These are phyloP conservation scores for Penicillium crustosum DNA, from an alignment of 2,329 filamentous ascomycete genomes.

Conservation along the genomic window DNA sequence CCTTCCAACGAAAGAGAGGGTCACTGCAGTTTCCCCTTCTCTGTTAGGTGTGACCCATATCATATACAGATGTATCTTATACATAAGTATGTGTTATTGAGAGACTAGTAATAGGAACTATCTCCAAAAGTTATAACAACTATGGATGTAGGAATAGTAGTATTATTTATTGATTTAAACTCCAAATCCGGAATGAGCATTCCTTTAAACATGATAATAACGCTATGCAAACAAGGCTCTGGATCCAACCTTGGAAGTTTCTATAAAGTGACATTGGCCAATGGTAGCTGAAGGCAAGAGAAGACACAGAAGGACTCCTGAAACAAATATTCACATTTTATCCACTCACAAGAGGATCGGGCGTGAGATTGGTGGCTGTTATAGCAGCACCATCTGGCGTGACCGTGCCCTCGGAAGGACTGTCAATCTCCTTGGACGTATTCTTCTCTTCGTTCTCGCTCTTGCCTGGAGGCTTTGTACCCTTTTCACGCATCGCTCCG, in stretches of 20 bases:
- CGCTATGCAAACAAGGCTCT: background rate
- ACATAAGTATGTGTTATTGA: too few relatives aligned
- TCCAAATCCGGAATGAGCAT: background rate
- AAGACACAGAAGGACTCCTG: background rate
- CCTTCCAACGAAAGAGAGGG: too few relatives aligned
- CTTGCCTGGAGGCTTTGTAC: conserved; percentile 51
- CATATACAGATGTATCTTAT: too few relatives aligned
- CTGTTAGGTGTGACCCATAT: too few relatives aligned
- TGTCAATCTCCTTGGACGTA: background rate
- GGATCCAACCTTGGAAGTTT: background rate
- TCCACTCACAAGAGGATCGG: conserved; percentile 34
- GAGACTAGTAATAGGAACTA: too few relatives aligned
- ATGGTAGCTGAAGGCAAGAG: background rate
- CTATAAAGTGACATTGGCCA: background rate
- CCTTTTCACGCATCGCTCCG: conserved; percentile 71
- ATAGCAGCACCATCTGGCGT: conserved; percentile 17
- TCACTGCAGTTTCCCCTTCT: too few relatives aligned
- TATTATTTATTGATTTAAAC: background rate
- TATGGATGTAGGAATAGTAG: too few relatives aligned
- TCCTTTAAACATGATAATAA: background rate
- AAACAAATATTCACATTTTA: conserved; percentile 9
- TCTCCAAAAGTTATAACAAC: too few relatives aligned
- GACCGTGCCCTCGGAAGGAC: conserved; percentile 11
- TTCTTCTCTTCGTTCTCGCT: conserved; percentile 18
- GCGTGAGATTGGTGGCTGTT: conserved; percentile 23